A percentile compares a stretch with the other conserved stretches of the same genome.
These are phyloP conservation scores for Royoungia palumana DNA, from an alignment of 768 basidiomycete species.

Conservation along the genomic window DNA sequence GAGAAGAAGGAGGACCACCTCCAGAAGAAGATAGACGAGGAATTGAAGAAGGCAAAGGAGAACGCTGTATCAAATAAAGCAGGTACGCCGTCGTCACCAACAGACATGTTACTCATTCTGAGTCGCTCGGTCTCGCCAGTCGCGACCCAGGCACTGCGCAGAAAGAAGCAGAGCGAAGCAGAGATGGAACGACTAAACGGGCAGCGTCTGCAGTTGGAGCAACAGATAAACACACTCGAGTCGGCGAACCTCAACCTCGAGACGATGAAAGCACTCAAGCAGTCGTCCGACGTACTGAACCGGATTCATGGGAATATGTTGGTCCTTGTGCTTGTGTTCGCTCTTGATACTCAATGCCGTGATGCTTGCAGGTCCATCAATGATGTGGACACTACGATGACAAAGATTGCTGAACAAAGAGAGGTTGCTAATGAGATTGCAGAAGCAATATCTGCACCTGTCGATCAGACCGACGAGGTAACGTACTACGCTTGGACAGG, in stretches of 20 bases:
- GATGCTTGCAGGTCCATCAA: constrained; percentile 62
- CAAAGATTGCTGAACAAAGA: constrained; percentile 82
- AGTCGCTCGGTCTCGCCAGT: constrained; percentile 41
- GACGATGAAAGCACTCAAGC: constrained; percentile 97
- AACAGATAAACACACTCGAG: constrained; percentile 95
- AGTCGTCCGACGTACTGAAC: constrained; percentile 84
- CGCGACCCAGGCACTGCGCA: constrained; percentile 84
- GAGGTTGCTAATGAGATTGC: constrained; percentile 92
- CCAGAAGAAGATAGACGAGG: constrained; percentile 95
- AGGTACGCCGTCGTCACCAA: constrained; percentile 49
- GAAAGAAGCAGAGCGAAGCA: constrained; percentile 87
- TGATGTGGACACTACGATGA: constrained; percentile 90
- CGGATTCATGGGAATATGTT: constrained; percentile 88
- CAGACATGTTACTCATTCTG: neutral
- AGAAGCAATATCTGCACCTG: constrained; percentile 77
- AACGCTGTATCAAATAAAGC: constrained; percentile 93
- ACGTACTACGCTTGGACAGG: constrained; percentile 17
- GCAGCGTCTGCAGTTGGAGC: constrained; percentile 87
- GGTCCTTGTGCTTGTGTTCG: constrained; percentile 33
- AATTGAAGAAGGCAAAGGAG: constrained; percentile 83
- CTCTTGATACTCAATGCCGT: constrained; percentile 2
- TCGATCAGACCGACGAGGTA: constrained; percentile 73
- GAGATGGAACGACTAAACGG: constrained; percentile 86
- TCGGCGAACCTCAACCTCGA: constrained; percentile 97
- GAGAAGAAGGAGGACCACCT: constrained; percentile 99